Evolutionary conservation across 495 filamentous ascomycete genomes (phyloP).

Genomic region (Penicillium samsonianum): DNA sequence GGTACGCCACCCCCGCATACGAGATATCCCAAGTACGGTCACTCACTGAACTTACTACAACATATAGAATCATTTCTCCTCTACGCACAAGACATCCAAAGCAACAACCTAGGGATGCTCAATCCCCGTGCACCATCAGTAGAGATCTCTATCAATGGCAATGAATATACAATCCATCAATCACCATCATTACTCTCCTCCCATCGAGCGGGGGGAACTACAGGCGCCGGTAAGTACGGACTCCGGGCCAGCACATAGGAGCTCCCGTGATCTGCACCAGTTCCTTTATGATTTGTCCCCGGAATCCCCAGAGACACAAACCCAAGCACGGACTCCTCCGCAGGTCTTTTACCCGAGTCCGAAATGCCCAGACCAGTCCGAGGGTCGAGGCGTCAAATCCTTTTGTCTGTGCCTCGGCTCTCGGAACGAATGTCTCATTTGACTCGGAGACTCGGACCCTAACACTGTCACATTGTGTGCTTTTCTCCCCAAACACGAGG

Average conservation of each 20-base stretch:
- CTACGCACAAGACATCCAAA: slow-evolving; percentile 74
- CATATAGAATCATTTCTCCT: slow-evolving; percentile 85
- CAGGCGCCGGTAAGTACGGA: slow-evolving; percentile 69
- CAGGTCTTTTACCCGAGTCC: slow-evolving; percentile 5
- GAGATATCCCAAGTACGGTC: slow-evolving; percentile 1
- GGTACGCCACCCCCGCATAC: slow-evolving; percentile 48
- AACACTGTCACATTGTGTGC: not conserved
- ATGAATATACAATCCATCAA: slow-evolving; percentile 78
- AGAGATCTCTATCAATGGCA: slow-evolving; percentile 66
- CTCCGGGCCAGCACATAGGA: not conserved
- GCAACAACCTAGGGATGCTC: slow-evolving; percentile 81
- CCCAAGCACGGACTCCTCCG: slow-evolving; percentile 12
- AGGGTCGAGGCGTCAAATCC: slow-evolving; percentile 2
- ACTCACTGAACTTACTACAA: slow-evolving; percentile 10
- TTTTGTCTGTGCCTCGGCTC: slow-evolving; percentile 5
- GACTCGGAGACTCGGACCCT: not conserved
- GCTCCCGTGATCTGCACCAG: slow-evolving; percentile 12
- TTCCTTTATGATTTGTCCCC: slow-evolving; percentile 6
- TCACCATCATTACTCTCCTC: slow-evolving; percentile 81
- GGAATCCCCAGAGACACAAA: not conserved
- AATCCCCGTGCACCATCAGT: slow-evolving; percentile 65
- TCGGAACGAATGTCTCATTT: slow-evolving; percentile 6
- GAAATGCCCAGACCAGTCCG: slow-evolving; percentile 7
- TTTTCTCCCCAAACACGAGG: not conserved
- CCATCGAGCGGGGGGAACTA: slow-evolving; percentile 78